phyloP scores from a whole-genome alignment of 2,329 filamentous ascomycete genomes.

The Aspergillus sergii region DNA sequence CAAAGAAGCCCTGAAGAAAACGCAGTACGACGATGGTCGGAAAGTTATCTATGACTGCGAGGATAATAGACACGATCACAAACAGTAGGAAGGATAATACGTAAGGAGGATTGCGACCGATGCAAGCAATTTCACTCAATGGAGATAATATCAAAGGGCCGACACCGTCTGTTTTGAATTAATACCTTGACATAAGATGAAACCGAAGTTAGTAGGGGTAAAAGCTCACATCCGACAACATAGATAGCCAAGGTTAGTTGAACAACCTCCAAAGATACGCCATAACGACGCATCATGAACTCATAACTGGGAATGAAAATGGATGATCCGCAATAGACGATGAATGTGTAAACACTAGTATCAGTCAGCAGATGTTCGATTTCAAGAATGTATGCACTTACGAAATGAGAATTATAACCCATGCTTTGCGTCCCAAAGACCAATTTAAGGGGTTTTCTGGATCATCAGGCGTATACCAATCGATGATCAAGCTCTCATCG shows the following conservation, averaged over 20 bases:
- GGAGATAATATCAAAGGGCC: conserved; percentile 69
- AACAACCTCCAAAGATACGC: conserved; percentile 29
- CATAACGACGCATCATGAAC: conserved; percentile 29
- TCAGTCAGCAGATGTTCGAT: not conserved
- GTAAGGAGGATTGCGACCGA: conserved; percentile 71
- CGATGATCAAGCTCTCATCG: not conserved
- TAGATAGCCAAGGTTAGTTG: conserved; percentile 39
- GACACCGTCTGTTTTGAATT: conserved; percentile 49
- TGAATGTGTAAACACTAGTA: conserved; percentile 38
- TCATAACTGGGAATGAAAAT: conserved; percentile 35
- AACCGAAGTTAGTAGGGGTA: not conserved
- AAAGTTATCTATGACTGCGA: conserved; percentile 65
- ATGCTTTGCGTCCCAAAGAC: conserved; percentile 32
- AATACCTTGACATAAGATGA: not conserved
- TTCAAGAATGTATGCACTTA: not conserved
- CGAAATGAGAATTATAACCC: conserved; percentile 17
- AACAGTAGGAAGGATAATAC: conserved; percentile 69
- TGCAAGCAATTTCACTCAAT: conserved; percentile 65
- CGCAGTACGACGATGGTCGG: conserved; percentile 65
- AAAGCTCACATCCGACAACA: conserved; percentile 26
- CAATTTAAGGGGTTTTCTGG: conserved; percentile 36
- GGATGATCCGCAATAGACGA: conserved; percentile 39
- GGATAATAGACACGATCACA: conserved; percentile 66
- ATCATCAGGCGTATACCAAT: conserved; percentile 18
- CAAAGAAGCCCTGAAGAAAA: conserved; percentile 68